phyloP scores from a whole-genome alignment of 2,329 filamentous ascomycete species.

The Aspergillus sojae region DNA sequence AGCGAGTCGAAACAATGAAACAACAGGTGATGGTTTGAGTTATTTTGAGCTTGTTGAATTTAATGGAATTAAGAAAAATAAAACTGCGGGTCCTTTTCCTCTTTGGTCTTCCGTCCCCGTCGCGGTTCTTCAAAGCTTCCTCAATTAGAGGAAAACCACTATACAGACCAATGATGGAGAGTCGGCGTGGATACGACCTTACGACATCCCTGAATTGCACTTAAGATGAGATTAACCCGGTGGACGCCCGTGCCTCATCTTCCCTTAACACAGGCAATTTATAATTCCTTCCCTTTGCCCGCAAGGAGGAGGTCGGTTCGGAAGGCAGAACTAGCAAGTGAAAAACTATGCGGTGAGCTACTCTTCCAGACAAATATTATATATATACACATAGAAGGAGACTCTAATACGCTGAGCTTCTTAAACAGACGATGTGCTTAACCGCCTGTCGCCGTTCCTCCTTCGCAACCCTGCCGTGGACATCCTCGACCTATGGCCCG shows the following conservation, averaged over 20 bases:
- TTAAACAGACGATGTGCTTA: conserved; percentile 64
- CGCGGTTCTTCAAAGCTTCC: background rate
- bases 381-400: no score
- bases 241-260: conserved; percentile 25
- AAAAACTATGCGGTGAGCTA: conserved; percentile 38
- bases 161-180: background rate
- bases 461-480: conserved; percentile 75
- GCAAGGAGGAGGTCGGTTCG: conserved; percentile 12
- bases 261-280: conserved; percentile 26
- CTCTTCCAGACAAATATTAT: background rate
- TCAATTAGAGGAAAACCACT: background rate
- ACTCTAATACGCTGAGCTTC: conserved; percentile 7
- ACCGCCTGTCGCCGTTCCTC: conserved; percentile 70
- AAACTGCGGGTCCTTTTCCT: background rate
- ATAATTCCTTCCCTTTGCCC: conserved; percentile 7
- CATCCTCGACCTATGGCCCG: conserved; percentile 84
- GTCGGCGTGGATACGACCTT: background rate
- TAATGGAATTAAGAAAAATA: background rate
- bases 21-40: background rate
- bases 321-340: conserved; percentile 32
- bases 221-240: conserved; percentile 8
- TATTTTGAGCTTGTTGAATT: background rate
- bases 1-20: no score
- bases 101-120: background rate
- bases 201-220: background rate